Conservation (phyloP, 371 early-diverging fungal genomes). For the Basidiobolus meristosporus region DNA sequence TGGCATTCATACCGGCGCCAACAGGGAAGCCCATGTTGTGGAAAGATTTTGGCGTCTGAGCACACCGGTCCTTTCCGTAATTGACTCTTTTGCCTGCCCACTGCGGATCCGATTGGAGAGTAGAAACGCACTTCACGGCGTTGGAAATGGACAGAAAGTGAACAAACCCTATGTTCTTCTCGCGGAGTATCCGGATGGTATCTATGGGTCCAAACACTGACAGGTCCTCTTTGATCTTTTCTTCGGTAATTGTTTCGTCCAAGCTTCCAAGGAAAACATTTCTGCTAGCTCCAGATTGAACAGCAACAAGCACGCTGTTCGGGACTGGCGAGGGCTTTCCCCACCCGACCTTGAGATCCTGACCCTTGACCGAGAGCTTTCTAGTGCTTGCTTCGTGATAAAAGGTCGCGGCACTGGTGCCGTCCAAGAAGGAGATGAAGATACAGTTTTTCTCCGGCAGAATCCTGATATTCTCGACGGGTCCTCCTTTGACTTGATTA, state of each 20-base stretch:
- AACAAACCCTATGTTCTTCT: conserved; percentile 61
- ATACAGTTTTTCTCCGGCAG: conserved; percentile 61
- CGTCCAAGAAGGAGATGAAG: conserved; percentile 61
- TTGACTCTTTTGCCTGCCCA: conserved; percentile 34
- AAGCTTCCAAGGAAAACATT: conserved; percentile 58
- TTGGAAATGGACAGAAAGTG: conserved; percentile 45
- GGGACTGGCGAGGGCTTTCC: conserved; percentile 44
- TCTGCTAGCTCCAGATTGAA: conserved; percentile 46
- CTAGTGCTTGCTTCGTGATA: conserved; percentile 3
- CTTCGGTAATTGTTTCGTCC: conserved; percentile 28
- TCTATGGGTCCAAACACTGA: conserved; percentile 51
- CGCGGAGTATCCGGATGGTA: conserved; percentile 38
- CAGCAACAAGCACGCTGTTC: conserved; percentile 22
- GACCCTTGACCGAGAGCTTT: conserved; percentile 8
- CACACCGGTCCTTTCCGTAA: conserved; percentile 72
- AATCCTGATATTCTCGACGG: conserved; percentile 48
- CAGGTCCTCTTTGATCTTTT: conserved; percentile 26
- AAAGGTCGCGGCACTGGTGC: conserved; percentile 31
- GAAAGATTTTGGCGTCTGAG: conserved; percentile 4
- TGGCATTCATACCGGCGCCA: not conserved
- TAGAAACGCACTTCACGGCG: conserved; percentile 50
- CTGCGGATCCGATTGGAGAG: conserved; percentile 22
- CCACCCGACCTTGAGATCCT: conserved; percentile 55
- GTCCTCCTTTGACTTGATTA: conserved; percentile 51
- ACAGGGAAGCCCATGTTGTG: conserved; percentile 4